These are phyloP conservation scores for Pluteus cervinus DNA, from an alignment of 768 basidiomycete species.

Conservation along the genomic window DNA sequence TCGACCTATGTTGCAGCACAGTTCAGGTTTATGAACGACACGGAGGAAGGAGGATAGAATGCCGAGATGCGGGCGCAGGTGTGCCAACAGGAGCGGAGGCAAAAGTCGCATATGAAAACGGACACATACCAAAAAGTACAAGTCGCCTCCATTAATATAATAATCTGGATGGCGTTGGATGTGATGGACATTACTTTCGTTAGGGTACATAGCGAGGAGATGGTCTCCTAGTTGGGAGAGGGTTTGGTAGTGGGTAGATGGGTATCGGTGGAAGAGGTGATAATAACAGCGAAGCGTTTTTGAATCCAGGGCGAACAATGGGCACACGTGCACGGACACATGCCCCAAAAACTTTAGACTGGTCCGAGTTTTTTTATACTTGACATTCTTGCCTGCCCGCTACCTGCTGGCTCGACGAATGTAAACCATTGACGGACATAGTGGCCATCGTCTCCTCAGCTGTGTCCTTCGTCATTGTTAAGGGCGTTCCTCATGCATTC, in stretches of 20 bases:
- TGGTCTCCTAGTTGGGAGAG: slow-evolving; percentile 19
- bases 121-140: slow-evolving; percentile 43
- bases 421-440: too few species aligned
- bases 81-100: slow-evolving; percentile 24
- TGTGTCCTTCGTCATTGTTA: too few species aligned
- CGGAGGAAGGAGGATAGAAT: not conserved
- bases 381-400: too few species aligned
- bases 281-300: slow-evolving; percentile 23
- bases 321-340: too few species aligned
- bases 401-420: too few species aligned
- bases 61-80: too few species aligned
- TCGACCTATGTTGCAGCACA: slow-evolving; percentile 33
- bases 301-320: slow-evolving; percentile 21
- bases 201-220: slow-evolving; percentile 13
- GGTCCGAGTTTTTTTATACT: too few species aligned
- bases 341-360: too few species aligned
- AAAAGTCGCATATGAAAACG: slow-evolving; percentile 21
- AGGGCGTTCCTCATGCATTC: too few species aligned
- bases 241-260: slow-evolving; percentile 22
- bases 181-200: slow-evolving; percentile 14
- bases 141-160: slow-evolving; percentile 45
- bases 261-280: slow-evolving; percentile 27
- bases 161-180: slow-evolving; percentile 31
- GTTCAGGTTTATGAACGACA: not conserved
- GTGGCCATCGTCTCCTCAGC: too few species aligned